Conservation (phyloP, 1,139 yeast genomes). For the Sugiyamaella xylanicola region DNA sequence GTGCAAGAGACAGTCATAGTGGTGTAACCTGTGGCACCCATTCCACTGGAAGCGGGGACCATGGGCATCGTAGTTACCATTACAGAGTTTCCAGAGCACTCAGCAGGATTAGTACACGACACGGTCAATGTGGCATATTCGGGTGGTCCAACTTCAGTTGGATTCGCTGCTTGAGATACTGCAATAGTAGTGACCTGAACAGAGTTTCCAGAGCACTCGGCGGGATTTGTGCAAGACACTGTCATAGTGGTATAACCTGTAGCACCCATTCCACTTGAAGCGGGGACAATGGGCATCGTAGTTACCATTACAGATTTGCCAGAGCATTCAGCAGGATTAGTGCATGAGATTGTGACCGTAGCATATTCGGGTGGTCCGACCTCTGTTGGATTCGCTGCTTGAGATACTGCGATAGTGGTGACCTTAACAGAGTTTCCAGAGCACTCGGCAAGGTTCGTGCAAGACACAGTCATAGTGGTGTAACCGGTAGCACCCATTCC, state of each 20-base stretch:
- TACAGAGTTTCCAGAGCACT: neutral
- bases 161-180: too few relatives aligned
- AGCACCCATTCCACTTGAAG: neutral
- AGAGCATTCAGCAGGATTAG: slow-evolving; percentile 8
- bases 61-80: slow-evolving; percentile 7
- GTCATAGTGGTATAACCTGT: slow-evolving; percentile 15
- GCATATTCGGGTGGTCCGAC: neutral
- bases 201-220: neutral
- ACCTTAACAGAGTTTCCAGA: slow-evolving; percentile 13
- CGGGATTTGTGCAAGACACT: slow-evolving; percentile 10
- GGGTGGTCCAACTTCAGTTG: neutral
- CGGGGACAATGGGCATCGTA: slow-evolving; percentile 9
- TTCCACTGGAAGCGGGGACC: too few relatives aligned
- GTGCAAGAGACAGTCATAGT: too few relatives aligned
- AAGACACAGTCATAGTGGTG: slow-evolving; percentile 17
- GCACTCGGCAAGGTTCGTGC: slow-evolving; percentile 20
- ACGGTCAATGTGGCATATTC: slow-evolving; percentile 15
- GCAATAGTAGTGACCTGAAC: slow-evolving; percentile 1
- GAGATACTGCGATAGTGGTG: neutral
- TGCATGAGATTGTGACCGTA: slow-evolving; percentile 14
- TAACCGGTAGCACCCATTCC: neutral
- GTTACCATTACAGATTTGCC: slow-evolving; percentile 4
- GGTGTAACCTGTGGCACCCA: too few relatives aligned
- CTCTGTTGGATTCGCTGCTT: neutral
- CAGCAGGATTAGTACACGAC: slow-evolving; percentile 4